Conservation (phyloP, 2,329 filamentous ascomycete species). For the Trichoderma sp. region DNA sequence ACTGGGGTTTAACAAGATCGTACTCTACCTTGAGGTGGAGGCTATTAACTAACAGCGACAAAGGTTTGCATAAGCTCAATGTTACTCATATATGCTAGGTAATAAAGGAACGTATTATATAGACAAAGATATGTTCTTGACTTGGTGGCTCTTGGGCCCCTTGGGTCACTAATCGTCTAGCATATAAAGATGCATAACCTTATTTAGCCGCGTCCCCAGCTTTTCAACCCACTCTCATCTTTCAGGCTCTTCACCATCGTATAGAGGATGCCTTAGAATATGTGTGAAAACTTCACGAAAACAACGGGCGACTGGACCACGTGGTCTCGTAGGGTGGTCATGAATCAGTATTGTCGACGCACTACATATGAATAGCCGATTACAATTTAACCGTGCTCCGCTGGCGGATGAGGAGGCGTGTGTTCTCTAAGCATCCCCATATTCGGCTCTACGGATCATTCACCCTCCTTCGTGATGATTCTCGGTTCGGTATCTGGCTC, state of each 20-base stretch:
- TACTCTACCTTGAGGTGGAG: too few relatives aligned
- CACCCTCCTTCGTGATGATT: too few relatives aligned
- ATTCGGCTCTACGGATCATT: not conserved
- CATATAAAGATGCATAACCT: not conserved
- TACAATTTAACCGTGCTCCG: not conserved
- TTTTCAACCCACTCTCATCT: not conserved
- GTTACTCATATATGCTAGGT: not conserved
- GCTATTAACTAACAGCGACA: too few relatives aligned
- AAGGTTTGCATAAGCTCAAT: too few relatives aligned
- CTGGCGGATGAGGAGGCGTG: not conserved
- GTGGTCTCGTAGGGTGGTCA: not conserved
- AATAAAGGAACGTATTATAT: not conserved
- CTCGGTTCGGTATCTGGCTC: too few relatives aligned
- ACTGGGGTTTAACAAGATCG: too few relatives aligned
- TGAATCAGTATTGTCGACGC: not conserved
- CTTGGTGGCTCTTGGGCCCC: too few relatives aligned
- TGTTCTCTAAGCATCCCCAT: not conserved
- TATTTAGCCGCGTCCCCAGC: constrained; percentile 5
- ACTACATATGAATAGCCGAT: not conserved
- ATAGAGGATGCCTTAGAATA: not conserved
- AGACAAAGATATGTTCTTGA: not conserved
- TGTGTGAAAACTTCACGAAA: not conserved
- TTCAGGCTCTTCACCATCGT: not conserved
- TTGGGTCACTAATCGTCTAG: not conserved
- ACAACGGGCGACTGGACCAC: not conserved